phyloP scores from a whole-genome alignment of 192 early-diverging fungal genomes.

The Coemansia pectinata region DNA sequence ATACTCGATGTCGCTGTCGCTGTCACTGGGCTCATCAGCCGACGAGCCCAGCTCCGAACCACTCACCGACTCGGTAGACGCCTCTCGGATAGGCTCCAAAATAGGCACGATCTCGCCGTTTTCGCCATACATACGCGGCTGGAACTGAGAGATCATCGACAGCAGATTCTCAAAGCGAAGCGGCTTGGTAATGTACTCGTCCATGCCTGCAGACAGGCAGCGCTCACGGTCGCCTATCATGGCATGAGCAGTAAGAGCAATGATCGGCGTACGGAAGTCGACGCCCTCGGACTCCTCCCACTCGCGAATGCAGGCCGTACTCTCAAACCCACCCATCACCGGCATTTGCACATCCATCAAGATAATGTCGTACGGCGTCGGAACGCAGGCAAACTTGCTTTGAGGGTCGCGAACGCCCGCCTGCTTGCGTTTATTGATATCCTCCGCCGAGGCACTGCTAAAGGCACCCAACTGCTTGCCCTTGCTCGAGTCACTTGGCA shows the following conservation, averaged over 20 bases:
- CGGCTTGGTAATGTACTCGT: constrained; percentile 74
- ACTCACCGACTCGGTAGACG: neutral
- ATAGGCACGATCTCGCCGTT: constrained; percentile 47
- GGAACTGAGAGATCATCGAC: constrained; percentile 46
- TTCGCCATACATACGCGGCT: constrained; percentile 52
- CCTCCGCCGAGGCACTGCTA: constrained; percentile 17
- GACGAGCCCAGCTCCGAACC: neutral
- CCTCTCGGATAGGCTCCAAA: constrained; percentile 15
- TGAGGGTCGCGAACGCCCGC: constrained; percentile 58
- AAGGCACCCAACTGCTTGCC: constrained; percentile 5
- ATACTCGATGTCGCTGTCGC: neutral
- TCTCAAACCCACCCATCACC: constrained; percentile 87
- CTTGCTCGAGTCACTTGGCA: constrained; percentile 12
- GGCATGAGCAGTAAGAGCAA: constrained; percentile 87
- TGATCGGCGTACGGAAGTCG: constrained; percentile 70
- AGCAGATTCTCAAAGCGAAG: constrained; percentile 51
- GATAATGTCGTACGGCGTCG: constrained; percentile 63
- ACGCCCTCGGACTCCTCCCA: constrained; percentile 63
- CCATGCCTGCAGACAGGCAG: constrained; percentile 83
- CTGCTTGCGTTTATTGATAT: constrained; percentile 34
- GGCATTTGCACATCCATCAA: constrained; percentile 94
- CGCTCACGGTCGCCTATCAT: constrained; percentile 89
- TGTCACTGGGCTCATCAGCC: neutral
- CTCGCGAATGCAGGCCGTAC: constrained; percentile 74
- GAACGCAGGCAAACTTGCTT: constrained; percentile 49